Evolutionary conservation across 306 rosid species (phyloP).

Genomic region (Castanea sativa): DNA sequence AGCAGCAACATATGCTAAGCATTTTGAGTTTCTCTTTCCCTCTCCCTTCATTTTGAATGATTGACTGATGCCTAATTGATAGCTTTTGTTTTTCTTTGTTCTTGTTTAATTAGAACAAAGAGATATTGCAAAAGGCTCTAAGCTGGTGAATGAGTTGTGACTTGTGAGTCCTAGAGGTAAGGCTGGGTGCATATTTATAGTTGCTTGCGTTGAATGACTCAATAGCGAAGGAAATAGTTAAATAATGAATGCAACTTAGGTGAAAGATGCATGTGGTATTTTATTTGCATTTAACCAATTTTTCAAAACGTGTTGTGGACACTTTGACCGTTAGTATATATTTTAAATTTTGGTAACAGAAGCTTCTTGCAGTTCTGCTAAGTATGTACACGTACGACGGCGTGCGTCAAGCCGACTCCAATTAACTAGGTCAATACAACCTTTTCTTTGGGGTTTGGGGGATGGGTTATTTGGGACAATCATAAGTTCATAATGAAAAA

Average conservation of each 20-base stretch:
- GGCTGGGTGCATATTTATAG: background rate
- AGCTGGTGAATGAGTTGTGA: background rate
- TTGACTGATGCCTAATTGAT: too few species aligned
- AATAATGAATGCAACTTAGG: background rate
- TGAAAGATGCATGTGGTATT: background rate
- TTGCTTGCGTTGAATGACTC: background rate
- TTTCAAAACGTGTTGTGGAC: background rate
- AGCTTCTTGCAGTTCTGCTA: background rate
- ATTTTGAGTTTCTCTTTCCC: slow-evolving; percentile 5
- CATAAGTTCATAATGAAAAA: too few species aligned
- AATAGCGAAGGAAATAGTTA: background rate
- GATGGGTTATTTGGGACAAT: too few species aligned
- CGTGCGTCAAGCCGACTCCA: too few species aligned
- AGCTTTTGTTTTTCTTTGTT: background rate
- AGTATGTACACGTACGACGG: background rate
- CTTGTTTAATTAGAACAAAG: background rate
- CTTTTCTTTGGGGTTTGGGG: too few species aligned
- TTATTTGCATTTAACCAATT: background rate
- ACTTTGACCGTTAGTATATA: background rate
- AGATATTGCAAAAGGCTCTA: background rate
- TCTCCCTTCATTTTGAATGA: slow-evolving; percentile 11
- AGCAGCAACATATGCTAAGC: slow-evolving; percentile 46
- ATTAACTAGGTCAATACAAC: too few species aligned
- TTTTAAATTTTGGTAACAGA: background rate
- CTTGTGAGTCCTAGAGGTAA: background rate